These are phyloP conservation scores for Cercospora sojina DNA, from an alignment of 2,329 filamentous ascomycete species.

Conservation along the genomic window DNA sequence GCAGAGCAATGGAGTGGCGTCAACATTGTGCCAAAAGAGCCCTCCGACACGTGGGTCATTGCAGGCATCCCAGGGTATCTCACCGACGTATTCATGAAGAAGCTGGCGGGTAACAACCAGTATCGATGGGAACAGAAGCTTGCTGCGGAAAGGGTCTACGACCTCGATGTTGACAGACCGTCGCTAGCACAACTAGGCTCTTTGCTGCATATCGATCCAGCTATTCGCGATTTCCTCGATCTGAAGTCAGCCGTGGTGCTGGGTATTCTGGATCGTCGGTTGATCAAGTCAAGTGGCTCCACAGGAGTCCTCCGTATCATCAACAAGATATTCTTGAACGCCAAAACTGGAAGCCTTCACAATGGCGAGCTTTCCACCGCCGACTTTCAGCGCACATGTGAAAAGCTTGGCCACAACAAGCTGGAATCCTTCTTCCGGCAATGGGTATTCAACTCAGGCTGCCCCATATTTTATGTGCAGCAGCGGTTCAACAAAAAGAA, in stretches of 20 bases:
- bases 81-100: constrained; percentile 88
- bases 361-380: constrained; percentile 71
- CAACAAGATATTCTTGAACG: constrained; percentile 79
- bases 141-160: constrained; percentile 76
- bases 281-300: constrained; percentile 84
- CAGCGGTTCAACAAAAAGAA: constrained; percentile 98
- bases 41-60: constrained; percentile 82
- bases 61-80: constrained; percentile 92
- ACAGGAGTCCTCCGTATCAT: constrained; percentile 82
- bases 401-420: constrained; percentile 83
- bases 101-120: constrained; percentile 89
- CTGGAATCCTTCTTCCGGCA: constrained; percentile 91
- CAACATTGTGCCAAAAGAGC: constrained; percentile 80
- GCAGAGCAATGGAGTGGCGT: constrained; percentile 94
- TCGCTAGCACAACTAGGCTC: constrained; percentile 79
- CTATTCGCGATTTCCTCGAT: constrained; percentile 85
- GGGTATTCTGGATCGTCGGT: constrained; percentile 87
- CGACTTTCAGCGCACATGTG: constrained; percentile 77
- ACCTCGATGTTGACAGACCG: constrained; percentile 77
- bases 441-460: constrained; percentile 86
- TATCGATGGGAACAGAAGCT: constrained; percentile 87
- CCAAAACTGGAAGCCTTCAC: constrained; percentile 74
- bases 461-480: constrained; percentile 79
- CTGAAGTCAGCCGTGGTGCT: constrained; percentile 88
- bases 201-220: constrained; percentile 73